Percentiles rank a stretch among this genome's conserved stretches.
Conservation (phyloP, 495 filamentous ascomycete genomes). For the Xylaria grammica region DNA sequence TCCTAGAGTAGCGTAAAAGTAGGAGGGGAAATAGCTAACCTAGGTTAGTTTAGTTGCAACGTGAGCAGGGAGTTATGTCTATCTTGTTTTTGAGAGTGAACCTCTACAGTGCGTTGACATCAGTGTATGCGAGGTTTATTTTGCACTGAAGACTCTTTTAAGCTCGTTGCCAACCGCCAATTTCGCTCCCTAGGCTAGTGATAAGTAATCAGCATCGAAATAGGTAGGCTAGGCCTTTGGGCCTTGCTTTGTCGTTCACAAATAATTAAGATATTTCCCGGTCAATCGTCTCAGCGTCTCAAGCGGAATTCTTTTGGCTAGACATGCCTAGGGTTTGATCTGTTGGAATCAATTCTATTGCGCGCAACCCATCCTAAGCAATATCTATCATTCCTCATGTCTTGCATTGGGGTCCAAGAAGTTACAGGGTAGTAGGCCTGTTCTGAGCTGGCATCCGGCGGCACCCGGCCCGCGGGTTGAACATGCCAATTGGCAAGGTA, state of each 20-base stretch:
- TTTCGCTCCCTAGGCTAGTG: background rate
- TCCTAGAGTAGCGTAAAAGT: too few relatives aligned
- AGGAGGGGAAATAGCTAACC: too few relatives aligned
- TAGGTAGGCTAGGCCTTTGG: background rate
- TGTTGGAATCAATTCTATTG: background rate
- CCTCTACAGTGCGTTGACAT: too few relatives aligned
- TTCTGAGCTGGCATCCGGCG: conserved; percentile 20
- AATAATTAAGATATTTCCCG: background rate
- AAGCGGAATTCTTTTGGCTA: background rate
- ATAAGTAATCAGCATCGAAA: background rate
- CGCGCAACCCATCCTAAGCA: background rate
- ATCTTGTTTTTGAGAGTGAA: too few relatives aligned
- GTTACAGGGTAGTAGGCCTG: conserved; percentile 6
- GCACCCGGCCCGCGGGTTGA: background rate
- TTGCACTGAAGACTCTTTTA: too few relatives aligned
- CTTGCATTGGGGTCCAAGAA: conserved; percentile 5
- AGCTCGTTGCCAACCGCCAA: conserved; percentile 7
- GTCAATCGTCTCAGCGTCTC: background rate
- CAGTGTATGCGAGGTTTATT: too few relatives aligned
- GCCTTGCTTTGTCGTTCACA: too few relatives aligned
- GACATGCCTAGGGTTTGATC: background rate
- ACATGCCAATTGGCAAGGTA: conserved; percentile 16
- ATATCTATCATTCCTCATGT: conserved; percentile 2
- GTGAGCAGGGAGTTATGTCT: too few relatives aligned
- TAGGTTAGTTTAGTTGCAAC: too few relatives aligned